Conservation (phyloP, 2,329 filamentous ascomycete genomes). For the Grosmannia clavigera region DNA sequence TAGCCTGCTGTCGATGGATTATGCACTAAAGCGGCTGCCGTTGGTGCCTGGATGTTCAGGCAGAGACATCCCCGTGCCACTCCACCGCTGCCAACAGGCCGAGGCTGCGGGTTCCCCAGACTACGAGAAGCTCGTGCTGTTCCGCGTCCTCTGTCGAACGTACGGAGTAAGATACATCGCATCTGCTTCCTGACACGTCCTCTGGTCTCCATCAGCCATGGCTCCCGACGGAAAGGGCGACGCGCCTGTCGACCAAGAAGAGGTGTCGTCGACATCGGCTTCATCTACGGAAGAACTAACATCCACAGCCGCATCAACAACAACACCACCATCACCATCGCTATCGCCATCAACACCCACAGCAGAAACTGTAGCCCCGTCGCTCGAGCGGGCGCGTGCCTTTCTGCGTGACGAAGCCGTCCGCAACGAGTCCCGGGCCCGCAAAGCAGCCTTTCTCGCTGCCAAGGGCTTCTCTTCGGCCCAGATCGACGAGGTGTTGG, state of each 20-base stretch:
- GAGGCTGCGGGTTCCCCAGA: not conserved
- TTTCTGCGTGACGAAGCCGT: conserved; percentile 70
- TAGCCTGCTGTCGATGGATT: too few relatives aligned
- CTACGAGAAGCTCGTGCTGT: too few relatives aligned
- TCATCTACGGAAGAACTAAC: not conserved
- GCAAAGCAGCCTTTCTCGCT: conserved; percentile 64
- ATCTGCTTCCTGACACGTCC: too few relatives aligned
- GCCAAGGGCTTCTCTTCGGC: conserved; percentile 58
- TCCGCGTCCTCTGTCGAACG: too few relatives aligned
- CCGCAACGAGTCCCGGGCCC: conserved; percentile 52
- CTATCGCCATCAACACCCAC: not conserved
- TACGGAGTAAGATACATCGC: too few relatives aligned
- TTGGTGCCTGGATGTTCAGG: not conserved
- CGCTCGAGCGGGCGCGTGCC: conserved; percentile 53
- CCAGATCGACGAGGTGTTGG: conserved; percentile 57
- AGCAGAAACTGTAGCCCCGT: not conserved
- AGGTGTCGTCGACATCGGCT: not conserved
- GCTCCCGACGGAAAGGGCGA: not conserved
- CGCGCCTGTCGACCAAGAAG: not conserved
- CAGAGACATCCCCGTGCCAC: not conserved
- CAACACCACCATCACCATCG: too few relatives aligned
- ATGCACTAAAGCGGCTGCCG: not conserved
- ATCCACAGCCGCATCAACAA: too few relatives aligned
- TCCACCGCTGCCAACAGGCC: not conserved
- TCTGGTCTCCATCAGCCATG: not conserved